Percentiles rank a stretch among this genome's conserved stretches.
These are phyloP conservation scores for Aspergillaceae sp. DNA, from an alignment of 2,329 filamentous ascomycete species.

Conservation along the genomic window DNA sequence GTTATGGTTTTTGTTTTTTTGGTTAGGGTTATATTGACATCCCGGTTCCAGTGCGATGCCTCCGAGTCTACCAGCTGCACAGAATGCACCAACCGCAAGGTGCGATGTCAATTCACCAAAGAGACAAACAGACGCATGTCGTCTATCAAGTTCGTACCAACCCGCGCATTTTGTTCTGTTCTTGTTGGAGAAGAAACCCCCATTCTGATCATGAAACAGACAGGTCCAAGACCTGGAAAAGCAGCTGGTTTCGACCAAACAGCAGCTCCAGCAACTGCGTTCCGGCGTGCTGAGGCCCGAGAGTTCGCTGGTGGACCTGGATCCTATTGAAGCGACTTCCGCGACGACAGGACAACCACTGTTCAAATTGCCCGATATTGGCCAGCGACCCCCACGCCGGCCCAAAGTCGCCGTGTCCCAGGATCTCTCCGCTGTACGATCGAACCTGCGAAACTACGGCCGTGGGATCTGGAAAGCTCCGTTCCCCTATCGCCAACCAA, in stretches of 20 bases:
- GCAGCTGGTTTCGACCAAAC: slow-evolving; percentile 70
- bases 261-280: slow-evolving; percentile 68
- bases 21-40: slow-evolving; percentile 3
- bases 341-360: slow-evolving; percentile 19
- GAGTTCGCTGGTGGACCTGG: slow-evolving; percentile 34
- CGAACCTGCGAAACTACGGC: slow-evolving; percentile 63
- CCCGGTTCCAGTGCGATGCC: slow-evolving; percentile 63
- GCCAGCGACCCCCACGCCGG: slow-evolving; percentile 56
- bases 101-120: slow-evolving; percentile 98
- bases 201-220: slow-evolving; percentile 29
- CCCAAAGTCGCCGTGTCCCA: slow-evolving; percentile 54
- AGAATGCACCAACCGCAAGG: slow-evolving; percentile 90
- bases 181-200: not conserved
- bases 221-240: slow-evolving; percentile 96
- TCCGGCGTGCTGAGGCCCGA: slow-evolving; percentile 51
- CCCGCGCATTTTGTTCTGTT: slow-evolving; percentile 1
- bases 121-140: slow-evolving; percentile 98
- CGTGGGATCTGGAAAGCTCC: slow-evolving; percentile 75
- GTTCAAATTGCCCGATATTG: slow-evolving; percentile 56
- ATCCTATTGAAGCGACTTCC: slow-evolving; percentile 23
- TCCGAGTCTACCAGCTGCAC: slow-evolving; percentile 95
- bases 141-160: slow-evolving; percentile 67
- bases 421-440: slow-evolving; percentile 62
- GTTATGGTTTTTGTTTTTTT: not conserved
- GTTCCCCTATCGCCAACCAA: slow-evolving; percentile 53